Evolutionary conservation across 768 basidiomycete species (phyloP), one percentile per base, ranked within the genome.

Genomic region (Kockovaella imperatae): DNA sequence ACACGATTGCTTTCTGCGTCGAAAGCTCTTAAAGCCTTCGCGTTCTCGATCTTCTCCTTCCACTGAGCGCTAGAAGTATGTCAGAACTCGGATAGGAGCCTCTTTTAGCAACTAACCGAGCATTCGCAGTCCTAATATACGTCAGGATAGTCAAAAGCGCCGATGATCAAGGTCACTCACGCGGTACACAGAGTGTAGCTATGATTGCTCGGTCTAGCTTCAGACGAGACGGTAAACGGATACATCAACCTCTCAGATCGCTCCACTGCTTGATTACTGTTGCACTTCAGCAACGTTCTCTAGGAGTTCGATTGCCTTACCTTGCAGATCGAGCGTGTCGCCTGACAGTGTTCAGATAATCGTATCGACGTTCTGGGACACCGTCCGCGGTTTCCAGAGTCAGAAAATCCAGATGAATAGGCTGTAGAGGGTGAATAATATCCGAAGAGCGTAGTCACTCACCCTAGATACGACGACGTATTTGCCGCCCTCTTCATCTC

Each of bases 351-450:
- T 50, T 21, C 15, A 61, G 40, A n/a, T 42, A 53, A 42, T 67
- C 65, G 42, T 62, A 52, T 25, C 65, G 38, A 8, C 65, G 39
- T 42, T 67, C 65, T 1, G 65, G 65, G 1, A 59, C 55, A 1
- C 57, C 65, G 32, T 67, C 56, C 7, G 48, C 49, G 3, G 65
- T 35, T 21, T 46, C 32, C 4, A 63, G 21, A 28, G 38, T 48
- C 18, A 67, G 47, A 43, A 64, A 64, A 36, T 67, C 65, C 17
- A 67, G 53, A 36, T 60, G 65, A 14, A 64, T 64, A 5, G 65
- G 65, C 60, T 65, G 26, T 2, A 7, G 6, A 1, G 34, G 24
- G 20, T 35, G 14, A 25, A 5, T 7, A 8, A 28, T 1, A 18
- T 8, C 21, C 20, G n/a, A 8, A 14, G 24, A 4, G 32, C 35